Conservation (phyloP, 306 rosid species). For the Dalbergia cultrata region DNA sequence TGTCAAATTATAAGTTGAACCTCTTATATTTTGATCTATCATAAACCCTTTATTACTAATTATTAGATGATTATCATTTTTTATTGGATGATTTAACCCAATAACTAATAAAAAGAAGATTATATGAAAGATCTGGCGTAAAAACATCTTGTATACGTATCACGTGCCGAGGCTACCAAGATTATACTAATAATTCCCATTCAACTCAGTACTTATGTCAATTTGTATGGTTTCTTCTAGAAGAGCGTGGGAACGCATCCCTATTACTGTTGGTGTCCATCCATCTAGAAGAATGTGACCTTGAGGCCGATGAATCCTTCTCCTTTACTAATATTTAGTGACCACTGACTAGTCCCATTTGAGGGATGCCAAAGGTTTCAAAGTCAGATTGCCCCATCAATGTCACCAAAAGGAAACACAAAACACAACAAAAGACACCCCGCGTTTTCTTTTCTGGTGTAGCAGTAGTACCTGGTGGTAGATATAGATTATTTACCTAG, state of each 20-base stretch:
- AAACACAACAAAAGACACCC: constrained; percentile 19
- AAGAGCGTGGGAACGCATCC: constrained; percentile 36
- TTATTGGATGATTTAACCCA: no score
- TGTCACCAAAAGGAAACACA: constrained; percentile 16
- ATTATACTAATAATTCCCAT: no score
- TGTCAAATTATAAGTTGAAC: no score
- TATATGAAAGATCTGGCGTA: no score
- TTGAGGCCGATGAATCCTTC: constrained; percentile 33
- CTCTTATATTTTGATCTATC: no score
- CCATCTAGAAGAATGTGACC: constrained; percentile 57
- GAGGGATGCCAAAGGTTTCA: constrained; percentile 23
- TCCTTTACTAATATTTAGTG: not conserved
- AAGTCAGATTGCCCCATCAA: constrained; percentile 32
- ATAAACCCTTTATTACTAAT: no score
- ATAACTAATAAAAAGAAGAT: no score
- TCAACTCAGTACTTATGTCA: not conserved
- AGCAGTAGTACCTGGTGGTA: constrained; percentile 4
- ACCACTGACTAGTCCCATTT: constrained; percentile 30
- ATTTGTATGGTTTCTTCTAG: constrained; percentile 40
- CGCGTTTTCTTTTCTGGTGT: constrained; percentile 6
- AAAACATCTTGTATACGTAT: no score
- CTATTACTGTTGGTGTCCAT: not conserved
- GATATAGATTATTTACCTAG: not conserved
- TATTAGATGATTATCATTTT: no score
- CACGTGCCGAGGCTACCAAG: no score